Percentiles rank a stretch among this genome's conserved stretches.
phyloP scores from a whole-genome alignment of 148 eudicot genomes.

The Camellia sinensis region DNA sequence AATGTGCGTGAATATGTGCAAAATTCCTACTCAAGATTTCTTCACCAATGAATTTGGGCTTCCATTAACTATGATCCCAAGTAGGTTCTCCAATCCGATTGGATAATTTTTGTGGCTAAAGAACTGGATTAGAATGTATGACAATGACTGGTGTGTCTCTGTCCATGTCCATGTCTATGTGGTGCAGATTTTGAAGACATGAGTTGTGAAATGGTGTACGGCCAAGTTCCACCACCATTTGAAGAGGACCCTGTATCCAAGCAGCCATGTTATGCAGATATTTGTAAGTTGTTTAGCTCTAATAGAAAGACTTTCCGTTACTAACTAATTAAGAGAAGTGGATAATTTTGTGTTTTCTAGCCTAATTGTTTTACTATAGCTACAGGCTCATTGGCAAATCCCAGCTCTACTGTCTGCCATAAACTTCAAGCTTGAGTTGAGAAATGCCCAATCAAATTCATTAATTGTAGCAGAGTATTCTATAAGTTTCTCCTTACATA shows the following conservation, averaged over 20 bases:
- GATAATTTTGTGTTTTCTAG: background rate
- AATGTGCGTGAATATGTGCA: conserved; percentile 97
- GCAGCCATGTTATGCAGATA: conserved; percentile 70
- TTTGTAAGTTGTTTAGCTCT: conserved; percentile 46
- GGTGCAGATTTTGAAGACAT: conserved; percentile 90
- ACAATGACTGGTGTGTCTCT: no score
- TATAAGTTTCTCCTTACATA: no score
- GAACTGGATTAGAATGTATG: no score
- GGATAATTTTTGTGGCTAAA: background rate
- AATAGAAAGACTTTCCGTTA: background rate
- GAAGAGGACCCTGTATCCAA: conserved; percentile 74
- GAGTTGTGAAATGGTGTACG: conserved; percentile 97
- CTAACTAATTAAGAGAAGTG: background rate
- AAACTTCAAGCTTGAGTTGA: conserved; percentile 51
- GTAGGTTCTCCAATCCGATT: conserved; percentile 33
- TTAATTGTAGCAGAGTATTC: no score
- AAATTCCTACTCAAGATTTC: conserved; percentile 95
- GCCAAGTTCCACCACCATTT: conserved; percentile 80
- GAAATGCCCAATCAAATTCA: background rate
- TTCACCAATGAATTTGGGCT: conserved; percentile 97
- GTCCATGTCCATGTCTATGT: no score
- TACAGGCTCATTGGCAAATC: conserved; percentile 78
- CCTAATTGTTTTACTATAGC: background rate
- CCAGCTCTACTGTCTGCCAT: conserved; percentile 55
- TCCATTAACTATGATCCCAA: conserved; percentile 92